Evolutionary conservation across 2,329 filamentous ascomycete species (phyloP).

Genomic region (Fusarium chaquense): DNA sequence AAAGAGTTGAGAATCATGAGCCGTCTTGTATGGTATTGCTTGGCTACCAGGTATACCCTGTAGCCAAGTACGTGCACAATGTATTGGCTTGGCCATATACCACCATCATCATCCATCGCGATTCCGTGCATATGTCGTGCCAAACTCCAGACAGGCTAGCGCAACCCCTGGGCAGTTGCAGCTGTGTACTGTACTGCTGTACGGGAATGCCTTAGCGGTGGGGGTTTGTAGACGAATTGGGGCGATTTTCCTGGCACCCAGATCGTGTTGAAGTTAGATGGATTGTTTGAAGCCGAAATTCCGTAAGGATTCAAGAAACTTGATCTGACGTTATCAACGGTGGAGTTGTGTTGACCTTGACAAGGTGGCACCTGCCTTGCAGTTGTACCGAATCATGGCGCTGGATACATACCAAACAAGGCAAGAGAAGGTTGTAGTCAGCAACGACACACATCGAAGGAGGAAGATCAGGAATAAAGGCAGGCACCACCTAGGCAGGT

Average conservation of each 20-base stretch:
- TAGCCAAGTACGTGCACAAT: not conserved
- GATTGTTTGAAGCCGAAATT: conserved; percentile 21
- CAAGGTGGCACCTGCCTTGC: not conserved
- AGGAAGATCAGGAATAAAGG: not conserved
- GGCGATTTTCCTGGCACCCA: conserved; percentile 4
- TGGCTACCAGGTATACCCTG: conserved; percentile 13
- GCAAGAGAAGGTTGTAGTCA: conserved; percentile 2
- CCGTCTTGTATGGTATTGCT: not conserved
- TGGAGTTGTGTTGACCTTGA: not conserved
- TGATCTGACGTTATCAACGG: conserved; percentile 24
- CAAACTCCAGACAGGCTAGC: conserved; percentile 18
- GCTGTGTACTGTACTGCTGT: not conserved
- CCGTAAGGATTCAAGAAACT: conserved; percentile 17
- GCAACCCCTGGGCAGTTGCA: not conserved
- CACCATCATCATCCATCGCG: conserved; percentile 40
- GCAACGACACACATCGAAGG: not conserved
- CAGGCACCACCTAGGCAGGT: not conserved
- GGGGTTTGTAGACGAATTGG: conserved; percentile 2
- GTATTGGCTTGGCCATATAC: conserved; percentile 3
- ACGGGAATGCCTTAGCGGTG: not conserved
- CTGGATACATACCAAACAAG: not conserved
- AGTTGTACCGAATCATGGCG: not conserved
- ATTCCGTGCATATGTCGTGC: conserved; percentile 21
- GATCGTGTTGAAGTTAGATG: conserved; percentile 2
- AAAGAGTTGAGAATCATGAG: conserved; percentile 18